phyloP scores from a whole-genome alignment of 495 filamentous ascomycete species.

The Penicillium diatomitis region DNA sequence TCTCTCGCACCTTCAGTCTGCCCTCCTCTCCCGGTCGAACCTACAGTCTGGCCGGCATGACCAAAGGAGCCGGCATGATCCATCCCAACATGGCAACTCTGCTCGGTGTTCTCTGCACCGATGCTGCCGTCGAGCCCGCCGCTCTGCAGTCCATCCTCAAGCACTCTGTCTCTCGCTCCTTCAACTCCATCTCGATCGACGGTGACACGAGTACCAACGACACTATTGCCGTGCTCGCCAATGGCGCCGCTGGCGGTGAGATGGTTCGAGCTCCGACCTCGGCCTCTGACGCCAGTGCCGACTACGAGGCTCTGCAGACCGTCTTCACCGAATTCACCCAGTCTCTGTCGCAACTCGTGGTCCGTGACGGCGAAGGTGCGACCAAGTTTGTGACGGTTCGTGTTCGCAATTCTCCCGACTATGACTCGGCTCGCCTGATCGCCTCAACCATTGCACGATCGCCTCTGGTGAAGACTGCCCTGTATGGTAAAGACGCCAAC shows the following conservation, averaged over 20 bases:
- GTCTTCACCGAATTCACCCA: constrained; percentile 69
- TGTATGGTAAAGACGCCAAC: constrained; percentile 96
- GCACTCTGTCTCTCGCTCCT: constrained; percentile 70
- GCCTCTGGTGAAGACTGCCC: constrained; percentile 90
- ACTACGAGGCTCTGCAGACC: constrained; percentile 55
- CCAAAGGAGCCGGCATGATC: constrained; percentile 99
- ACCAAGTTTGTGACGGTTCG: constrained; percentile 96
- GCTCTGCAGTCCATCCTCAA: constrained; percentile 63
- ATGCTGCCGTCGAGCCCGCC: constrained; percentile 66
- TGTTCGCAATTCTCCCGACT: constrained; percentile 63
- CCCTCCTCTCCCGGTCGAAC: constrained; percentile 63
- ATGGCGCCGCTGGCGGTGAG: constrained; percentile 78
- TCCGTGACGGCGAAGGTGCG: constrained; percentile 93
- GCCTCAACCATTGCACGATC: constrained; percentile 88
- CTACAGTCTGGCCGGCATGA: constrained; percentile 88
- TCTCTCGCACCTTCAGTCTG: constrained; percentile 74
- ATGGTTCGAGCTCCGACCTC: constrained; percentile 36
- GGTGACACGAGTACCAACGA: constrained; percentile 97
- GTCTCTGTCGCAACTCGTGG: constrained; percentile 82
- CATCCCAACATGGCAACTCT: constrained; percentile 99
- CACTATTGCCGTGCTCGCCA: constrained; percentile 86
- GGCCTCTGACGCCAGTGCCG: constrained; percentile 42
- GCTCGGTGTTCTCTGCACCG: constrained; percentile 87
- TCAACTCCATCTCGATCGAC: constrained; percentile 96
- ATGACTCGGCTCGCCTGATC: constrained; percentile 56